Evolutionary conservation across 2,329 filamentous ascomycete species (phyloP), one percentile per base, ranked within the genome.

Genomic region (Trichoderma sp.): DNA sequence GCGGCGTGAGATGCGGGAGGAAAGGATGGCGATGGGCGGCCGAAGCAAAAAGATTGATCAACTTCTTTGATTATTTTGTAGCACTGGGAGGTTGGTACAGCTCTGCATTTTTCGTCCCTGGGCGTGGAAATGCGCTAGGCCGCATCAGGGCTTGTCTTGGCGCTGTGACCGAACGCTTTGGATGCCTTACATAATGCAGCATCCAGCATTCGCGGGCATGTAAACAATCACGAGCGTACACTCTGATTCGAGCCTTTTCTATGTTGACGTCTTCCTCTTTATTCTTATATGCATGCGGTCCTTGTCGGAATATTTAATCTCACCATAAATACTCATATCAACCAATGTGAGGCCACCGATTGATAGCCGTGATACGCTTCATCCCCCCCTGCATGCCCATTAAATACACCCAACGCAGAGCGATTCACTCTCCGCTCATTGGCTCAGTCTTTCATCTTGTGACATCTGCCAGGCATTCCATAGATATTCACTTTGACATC

Each of bases 11-110:
- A 53, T 58, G 34, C 24, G 39, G 51, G 39, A 53, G 34, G 71
- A 51, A 39, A 24, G 34, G 51, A 39, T 72, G 65, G 65, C 71
- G 71, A 57, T 70, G 51, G 71, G 71, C 71, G 61, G 43, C 71
- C 24, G 30, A 15, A 43, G 66, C 58, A 70, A 71, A 60, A 67
- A 67, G 39, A 68, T 53, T 28, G 28, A 61, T 14, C 24, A 39
- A 66, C 28, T 28, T 39, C 26, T 34, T 63, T 47, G 64, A 67
- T 58, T 69, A 72, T 72, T 71, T 71, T 71, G 61, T 58, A 71
- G 69, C 70, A 66, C 66, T 69, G 47, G 71, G 71, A 72, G 71
- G 71, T 64, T 72, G 71, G 71, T 60, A 72, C 58, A 72, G 71
- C 71, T 72, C 51, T 53, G 61, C 60, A 65, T 72, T 72, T 71